Conservation (phyloP, 768 basidiomycete species). For the Ramaria sp. region DNA sequence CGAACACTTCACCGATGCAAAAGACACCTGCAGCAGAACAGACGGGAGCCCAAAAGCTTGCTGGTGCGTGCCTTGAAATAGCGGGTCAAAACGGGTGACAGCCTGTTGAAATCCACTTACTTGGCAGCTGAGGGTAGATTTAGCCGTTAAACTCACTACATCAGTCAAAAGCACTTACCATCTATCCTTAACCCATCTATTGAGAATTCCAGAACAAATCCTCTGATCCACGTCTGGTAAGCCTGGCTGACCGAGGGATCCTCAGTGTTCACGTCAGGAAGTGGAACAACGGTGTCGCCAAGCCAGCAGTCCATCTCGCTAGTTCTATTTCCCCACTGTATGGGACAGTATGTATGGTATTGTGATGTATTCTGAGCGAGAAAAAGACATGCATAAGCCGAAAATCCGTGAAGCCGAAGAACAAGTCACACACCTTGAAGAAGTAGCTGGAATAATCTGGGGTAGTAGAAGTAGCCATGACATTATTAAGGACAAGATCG, state of each 20-base stretch:
- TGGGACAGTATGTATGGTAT: conserved; percentile 71
- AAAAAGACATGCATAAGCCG: conserved; percentile 6
- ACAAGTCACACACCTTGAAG: conserved; percentile 34
- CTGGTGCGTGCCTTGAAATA: conserved; percentile 48
- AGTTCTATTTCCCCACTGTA: conserved; percentile 59
- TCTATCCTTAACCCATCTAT: conserved; percentile 88
- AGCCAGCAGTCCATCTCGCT: conserved; percentile 76
- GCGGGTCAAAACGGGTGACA: conserved; percentile 12
- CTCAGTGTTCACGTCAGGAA: conserved; percentile 73
- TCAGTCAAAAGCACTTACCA: conserved; percentile 24
- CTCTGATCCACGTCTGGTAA: conserved; percentile 59
- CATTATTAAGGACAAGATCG: conserved; percentile 78
- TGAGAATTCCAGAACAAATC: conserved; percentile 55
- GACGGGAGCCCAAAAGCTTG: conserved; percentile 69
- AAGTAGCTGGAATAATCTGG: conserved; percentile 58
- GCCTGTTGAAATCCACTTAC: conserved; percentile 16
- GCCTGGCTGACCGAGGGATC: conserved; percentile 48
- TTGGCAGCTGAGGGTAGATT: conserved; percentile 20
- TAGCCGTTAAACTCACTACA: background rate
- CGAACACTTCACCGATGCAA: conserved; percentile 76
- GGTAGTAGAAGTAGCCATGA: conserved; percentile 55
- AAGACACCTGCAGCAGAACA: conserved; percentile 68
- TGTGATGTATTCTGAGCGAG: conserved; percentile 30
- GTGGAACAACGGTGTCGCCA: conserved; percentile 60
- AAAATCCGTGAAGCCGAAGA: background rate